phyloP scores from a whole-genome alignment of 371 early-diverging fungal species.

The Dichotomocladium elegans region DNA sequence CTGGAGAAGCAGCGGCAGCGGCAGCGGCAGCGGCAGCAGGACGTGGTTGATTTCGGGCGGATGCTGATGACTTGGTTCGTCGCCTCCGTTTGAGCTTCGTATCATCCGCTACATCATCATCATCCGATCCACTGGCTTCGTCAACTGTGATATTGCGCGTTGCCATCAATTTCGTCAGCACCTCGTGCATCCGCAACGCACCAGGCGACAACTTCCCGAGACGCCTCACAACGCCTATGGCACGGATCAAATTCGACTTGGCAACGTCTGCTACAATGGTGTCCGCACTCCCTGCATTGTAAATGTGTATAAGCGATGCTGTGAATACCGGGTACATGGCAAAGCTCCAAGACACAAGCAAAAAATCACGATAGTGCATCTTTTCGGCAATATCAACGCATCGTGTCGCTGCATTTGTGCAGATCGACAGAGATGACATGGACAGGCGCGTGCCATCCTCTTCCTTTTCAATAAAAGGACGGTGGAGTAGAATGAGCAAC shows the following conservation, averaged over 20 bases:
- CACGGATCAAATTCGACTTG: conserved; percentile 21
- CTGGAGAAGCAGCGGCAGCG: background rate
- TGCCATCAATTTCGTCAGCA: conserved; percentile 23
- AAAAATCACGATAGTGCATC: conserved; percentile 47
- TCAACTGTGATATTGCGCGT: conserved; percentile 23
- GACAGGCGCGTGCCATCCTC: conserved; percentile 19
- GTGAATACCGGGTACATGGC: conserved; percentile 50
- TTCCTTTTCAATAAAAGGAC: conserved; percentile 50
- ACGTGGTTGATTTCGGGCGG: background rate
- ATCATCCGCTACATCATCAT: background rate
- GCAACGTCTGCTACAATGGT: conserved; percentile 28
- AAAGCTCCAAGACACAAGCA: conserved; percentile 47
- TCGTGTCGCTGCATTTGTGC: conserved; percentile 54
- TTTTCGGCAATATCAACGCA: conserved; percentile 40
- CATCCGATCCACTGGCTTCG: conserved; percentile 6
- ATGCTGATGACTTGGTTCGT: background rate
- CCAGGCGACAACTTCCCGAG: conserved; percentile 23
- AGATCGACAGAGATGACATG: conserved; percentile 50
- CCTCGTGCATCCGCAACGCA: conserved; percentile 16
- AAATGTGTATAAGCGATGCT: conserved; percentile 38
- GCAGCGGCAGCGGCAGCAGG: background rate
- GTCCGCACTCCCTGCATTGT: conserved; percentile 31
- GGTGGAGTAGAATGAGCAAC: conserved; percentile 50
- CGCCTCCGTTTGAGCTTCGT: conserved; percentile 3
- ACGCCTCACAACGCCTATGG: conserved; percentile 24